phyloP scores from a whole-genome alignment of 1,284 basidiomycete genomes.

The Fomitopsis betulina region DNA sequence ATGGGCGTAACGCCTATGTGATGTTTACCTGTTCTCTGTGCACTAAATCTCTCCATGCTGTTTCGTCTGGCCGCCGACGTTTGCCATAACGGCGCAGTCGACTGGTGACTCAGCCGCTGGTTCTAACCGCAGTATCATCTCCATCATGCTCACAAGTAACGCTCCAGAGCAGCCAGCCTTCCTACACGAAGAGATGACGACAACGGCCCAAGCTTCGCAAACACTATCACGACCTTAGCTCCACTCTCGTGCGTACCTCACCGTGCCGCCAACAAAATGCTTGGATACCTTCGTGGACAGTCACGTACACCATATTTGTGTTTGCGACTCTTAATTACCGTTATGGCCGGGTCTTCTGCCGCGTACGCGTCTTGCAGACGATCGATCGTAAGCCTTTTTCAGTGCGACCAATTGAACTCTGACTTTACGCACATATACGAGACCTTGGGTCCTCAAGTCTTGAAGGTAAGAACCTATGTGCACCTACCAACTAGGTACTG shows the following conservation, averaged over 20 bases:
- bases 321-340: neutral
- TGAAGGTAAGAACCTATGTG: neutral
- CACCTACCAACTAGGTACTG: neutral
- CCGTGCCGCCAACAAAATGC: neutral
- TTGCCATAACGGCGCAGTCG: neutral
- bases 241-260: neutral
- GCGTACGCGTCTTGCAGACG: neutral
- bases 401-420: neutral
- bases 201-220: neutral
- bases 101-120: neutral
- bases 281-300: neutral
- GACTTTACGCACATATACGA: neutral
- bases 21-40: neutral
- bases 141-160: neutral
- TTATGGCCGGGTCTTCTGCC: conserved; percentile 1
- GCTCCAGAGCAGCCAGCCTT: neutral
- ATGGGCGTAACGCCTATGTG: neutral
- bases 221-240: neutral
- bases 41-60: neutral
- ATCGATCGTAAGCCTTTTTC: neutral
- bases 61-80: neutral
- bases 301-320: neutral
- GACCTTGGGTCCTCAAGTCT: neutral
- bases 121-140: neutral
- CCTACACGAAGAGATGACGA: neutral